Evolutionary conservation across 768 basidiomycete genomes (phyloP), one percentile per base, ranked within the genome.

Genomic region (Lenzites betulinus): DNA sequence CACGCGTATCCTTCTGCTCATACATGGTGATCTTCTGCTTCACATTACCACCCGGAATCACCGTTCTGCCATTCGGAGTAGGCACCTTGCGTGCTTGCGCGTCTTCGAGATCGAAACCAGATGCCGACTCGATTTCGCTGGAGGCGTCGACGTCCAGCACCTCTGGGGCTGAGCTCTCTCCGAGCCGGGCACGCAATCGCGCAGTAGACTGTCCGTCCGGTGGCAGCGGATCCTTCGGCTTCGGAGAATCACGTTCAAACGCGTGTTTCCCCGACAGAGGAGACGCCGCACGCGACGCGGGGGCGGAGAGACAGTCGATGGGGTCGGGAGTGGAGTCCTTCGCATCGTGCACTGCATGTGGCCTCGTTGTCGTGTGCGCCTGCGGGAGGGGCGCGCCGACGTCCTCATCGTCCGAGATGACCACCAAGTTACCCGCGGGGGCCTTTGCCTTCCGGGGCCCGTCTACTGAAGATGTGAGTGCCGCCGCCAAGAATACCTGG

Each of bases 251-350:
- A 1, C 18, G 23, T 12, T 62, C 59, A 12, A 60, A 50, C 35
- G 43, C 49, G 44, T 55, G 54, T 23, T 4, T 23, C 12, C 7
- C 7, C 6, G 20, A 22, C 23, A 9, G 44, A 22, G 22, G 22
- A 22, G 44, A 11, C 44, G 8, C 22, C 12, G 44, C 13, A 25
- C 7, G 44, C 11, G 44, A 22, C 7, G 42, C 46, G 18, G 36
- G 7, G n/a, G 26, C 2, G 16, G 39, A 8, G 54, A 64, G 33
- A n/a, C 33, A 49, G 41, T 60, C 63, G 5, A 64, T 11, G 0
- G 63, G 63, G 35, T 64, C 59, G 8, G 63, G 63, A 1, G 52
- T 60, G 1, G 63, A 57, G 5, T 44, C 54, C 30, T 60, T 44
- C 53, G 33, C 30, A 7, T 50, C 48, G 26, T 41, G 8, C 36